Percentiles rank a stretch among this genome's conserved stretches.
Conservation (phyloP, 495 filamentous ascomycete genomes). For the Geoglossum glabrum region DNA sequence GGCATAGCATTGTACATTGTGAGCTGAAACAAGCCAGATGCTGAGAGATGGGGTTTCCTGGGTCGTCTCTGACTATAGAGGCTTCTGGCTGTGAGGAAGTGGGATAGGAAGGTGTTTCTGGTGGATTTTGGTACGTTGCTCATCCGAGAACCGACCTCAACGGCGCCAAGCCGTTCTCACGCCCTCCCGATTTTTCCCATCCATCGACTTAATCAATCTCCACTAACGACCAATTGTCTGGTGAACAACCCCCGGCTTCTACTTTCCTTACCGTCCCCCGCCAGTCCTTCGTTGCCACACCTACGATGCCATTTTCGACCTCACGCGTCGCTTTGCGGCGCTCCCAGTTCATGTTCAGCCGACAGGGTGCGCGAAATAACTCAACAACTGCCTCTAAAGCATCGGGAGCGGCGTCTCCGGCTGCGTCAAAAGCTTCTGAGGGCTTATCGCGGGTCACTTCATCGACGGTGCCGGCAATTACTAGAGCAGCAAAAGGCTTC, state of each 20-base stretch:
- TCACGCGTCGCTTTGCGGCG: slow-evolving; percentile 3
- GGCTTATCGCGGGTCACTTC: slow-evolving; percentile 69
- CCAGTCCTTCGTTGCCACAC: neutral
- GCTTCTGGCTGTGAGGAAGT: no score
- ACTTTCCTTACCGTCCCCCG: neutral
- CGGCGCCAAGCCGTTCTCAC: neutral
- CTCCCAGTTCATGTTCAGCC: neutral
- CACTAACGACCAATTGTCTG: neutral
- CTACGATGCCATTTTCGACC: slow-evolving; percentile 1
- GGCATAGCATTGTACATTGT: no score
- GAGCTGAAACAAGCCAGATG: no score
- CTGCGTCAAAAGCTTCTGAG: slow-evolving; percentile 58
- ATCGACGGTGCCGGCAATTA: slow-evolving; percentile 57
- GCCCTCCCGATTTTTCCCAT: neutral
- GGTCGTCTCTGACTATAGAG: no score
- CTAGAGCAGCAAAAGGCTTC: slow-evolving; percentile 43
- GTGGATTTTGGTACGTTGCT: neutral
- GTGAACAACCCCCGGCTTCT: neutral
- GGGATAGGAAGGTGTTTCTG: neutral
- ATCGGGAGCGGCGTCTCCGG: slow-evolving; percentile 36
- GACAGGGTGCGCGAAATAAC: slow-evolving; percentile 1
- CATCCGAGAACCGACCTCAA: neutral
- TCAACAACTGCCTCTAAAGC: slow-evolving; percentile 39
- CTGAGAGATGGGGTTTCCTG: no score
- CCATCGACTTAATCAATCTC: neutral